Evolutionary conservation across 2,329 filamentous ascomycete species (phyloP).

Genomic region (Paracoccidioides brasiliensis): DNA sequence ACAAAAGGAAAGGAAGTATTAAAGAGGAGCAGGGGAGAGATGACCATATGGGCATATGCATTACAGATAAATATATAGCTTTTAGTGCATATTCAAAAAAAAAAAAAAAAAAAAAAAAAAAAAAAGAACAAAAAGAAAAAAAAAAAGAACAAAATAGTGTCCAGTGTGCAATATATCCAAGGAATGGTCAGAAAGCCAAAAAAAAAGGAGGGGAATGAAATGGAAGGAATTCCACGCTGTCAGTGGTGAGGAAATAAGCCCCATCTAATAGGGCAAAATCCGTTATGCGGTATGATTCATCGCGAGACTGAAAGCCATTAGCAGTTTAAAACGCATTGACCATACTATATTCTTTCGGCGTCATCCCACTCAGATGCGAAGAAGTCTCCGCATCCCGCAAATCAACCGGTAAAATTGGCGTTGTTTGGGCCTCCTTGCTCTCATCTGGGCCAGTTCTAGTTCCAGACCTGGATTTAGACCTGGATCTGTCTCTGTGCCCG

Average conservation of each 20-base stretch:
- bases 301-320: constrained; percentile 1
- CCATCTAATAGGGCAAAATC: neutral
- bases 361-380: neutral
- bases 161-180: too few species aligned
- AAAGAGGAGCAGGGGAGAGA: neutral
- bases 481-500: too few species aligned
- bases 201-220: too few species aligned
- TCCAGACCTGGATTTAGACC: neutral
- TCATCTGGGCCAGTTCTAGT: neutral
- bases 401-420: neutral
- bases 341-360: constrained; percentile 6
- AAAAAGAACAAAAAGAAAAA: neutral
- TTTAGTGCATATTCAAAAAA: neutral
- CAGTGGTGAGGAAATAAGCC: too few species aligned
- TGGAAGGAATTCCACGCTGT: too few species aligned
- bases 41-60: neutral
- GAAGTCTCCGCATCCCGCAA: neutral
- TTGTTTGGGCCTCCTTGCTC: neutral
- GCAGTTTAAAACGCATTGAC: constrained; percentile 5
- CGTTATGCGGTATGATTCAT: neutral
- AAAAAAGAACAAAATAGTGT: neutral
- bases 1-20: neutral
- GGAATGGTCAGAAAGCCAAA: too few species aligned
- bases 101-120: neutral
- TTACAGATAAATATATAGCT: neutral